Evolutionary conservation across 495 filamentous ascomycete species (phyloP).

Genomic region (Penicillium paxilli): DNA sequence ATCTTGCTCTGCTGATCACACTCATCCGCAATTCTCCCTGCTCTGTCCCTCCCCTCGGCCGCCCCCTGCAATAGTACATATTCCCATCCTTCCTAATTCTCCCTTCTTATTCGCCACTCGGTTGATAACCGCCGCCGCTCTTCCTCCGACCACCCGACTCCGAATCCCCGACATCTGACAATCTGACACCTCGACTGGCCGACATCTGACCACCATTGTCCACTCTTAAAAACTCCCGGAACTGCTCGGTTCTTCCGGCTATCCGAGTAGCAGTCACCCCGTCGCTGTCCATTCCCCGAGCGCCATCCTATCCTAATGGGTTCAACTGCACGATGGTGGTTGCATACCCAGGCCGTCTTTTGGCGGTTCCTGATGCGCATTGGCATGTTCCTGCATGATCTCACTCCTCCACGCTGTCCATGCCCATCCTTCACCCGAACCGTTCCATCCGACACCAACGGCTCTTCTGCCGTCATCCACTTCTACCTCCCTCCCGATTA

Average conservation of each 20-base stretch:
- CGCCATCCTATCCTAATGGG: slow-evolving; percentile 27
- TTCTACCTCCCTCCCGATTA: slow-evolving; percentile 79
- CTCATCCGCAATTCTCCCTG: no score
- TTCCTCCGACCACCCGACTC: background rate
- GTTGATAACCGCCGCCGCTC: no score
- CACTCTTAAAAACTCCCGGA: no score
- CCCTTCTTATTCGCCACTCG: background rate
- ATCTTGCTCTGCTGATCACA: no score
- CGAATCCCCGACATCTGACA: background rate
- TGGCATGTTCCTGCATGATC: slow-evolving; percentile 75
- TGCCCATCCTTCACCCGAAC: slow-evolving; percentile 63
- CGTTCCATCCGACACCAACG: slow-evolving; percentile 54
- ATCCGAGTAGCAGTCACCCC: background rate
- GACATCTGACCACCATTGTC: background rate
- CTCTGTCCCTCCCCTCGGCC: no score
- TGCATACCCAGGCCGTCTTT: slow-evolving; percentile 68
- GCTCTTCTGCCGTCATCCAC: slow-evolving; percentile 64
- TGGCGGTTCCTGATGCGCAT: slow-evolving; percentile 79
- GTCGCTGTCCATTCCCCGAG: background rate
- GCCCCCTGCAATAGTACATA: no score
- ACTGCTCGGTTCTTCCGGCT: no score
- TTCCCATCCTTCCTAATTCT: background rate
- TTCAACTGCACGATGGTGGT: slow-evolving; percentile 66
- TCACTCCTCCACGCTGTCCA: slow-evolving; percentile 67
- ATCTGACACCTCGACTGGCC: background rate